Base-by-base conservation (phyloP, 78 protist genomes). In the Polysphondylium violaceum region DNA sequence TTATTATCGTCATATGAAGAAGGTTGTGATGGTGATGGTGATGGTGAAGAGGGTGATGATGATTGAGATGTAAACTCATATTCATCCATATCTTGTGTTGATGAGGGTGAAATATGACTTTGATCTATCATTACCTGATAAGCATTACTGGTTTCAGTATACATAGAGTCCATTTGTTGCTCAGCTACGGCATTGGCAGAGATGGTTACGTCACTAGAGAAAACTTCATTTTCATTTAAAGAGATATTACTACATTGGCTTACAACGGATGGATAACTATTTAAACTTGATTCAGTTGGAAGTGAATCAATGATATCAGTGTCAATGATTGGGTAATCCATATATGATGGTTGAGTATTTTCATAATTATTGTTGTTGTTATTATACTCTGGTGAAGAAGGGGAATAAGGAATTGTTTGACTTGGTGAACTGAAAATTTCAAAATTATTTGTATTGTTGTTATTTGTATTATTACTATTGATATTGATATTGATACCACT, bases 201-300 rank as follows among this genome's bases (percentile, higher is more conserved):
- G 41, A 17, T 59, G 35, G 25, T 11, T 4, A 25, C 31, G 33
- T 56, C 27, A 59, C 27, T 27, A 29, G 65, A 59, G 23, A 35
- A 59, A 59, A 35, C 23, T 29, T 21, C 0, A 58, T 25, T 58
- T 12, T 23, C 0, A 59, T 59, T 59, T 29, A 29, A 29, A 59
- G 27, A 59, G 65, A 29, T 35, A 59, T 59, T 59, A 29, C 4
- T 35, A 27, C 23, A 29, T 59, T 59, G 65, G 38, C 38, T 12
- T 14, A 29, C 71, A 63, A 35, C 71, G 35, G 71, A 63, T 33
- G 43, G 71, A 63, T 63, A 63, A 63, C 71, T 63, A 63, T 63
- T 35, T 19, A 38, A 63, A n/a, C 50, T 29, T 63, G 27, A 38
- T 19, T 63, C 31, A 25, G 71, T 63, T 31, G 71, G 35, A 63